phyloP scores from a whole-genome alignment of 495 filamentous ascomycete species.

The Astrothelium subdiscretum region DNA sequence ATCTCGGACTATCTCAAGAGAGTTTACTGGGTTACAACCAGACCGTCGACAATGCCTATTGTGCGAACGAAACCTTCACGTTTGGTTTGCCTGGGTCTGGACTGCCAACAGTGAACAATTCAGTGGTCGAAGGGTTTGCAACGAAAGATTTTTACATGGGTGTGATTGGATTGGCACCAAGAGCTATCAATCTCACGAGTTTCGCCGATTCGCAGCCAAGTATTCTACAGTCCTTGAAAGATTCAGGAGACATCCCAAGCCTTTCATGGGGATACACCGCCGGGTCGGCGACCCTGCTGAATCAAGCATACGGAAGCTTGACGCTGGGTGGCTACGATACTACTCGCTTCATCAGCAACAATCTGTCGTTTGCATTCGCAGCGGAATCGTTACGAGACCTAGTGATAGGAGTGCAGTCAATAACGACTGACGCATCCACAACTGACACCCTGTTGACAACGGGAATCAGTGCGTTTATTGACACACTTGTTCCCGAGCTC shows the following conservation, averaged over 20 bases:
- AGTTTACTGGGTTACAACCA: background rate
- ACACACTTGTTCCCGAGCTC: conserved; percentile 55
- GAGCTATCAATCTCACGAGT: conserved; percentile 23
- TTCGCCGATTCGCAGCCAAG: conserved; percentile 21
- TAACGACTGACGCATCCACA: background rate
- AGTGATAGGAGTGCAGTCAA: background rate
- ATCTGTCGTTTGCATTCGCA: conserved; percentile 1
- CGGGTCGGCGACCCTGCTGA: conserved; percentile 17
- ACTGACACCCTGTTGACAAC: background rate
- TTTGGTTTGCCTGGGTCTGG: conserved; percentile 18
- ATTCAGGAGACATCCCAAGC: conserved; percentile 16
- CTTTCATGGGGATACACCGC: conserved; percentile 27
- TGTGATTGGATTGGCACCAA: conserved; percentile 17
- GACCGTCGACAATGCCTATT: conserved; percentile 13
- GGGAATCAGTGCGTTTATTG: conserved; percentile 40
- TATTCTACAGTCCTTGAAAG: conserved; percentile 16
- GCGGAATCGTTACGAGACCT: background rate
- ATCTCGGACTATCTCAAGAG: conserved; percentile 11
- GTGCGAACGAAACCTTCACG: conserved; percentile 23
- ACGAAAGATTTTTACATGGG: conserved; percentile 28
- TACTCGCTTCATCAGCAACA: background rate
- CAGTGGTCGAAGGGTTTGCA: conserved; percentile 20
- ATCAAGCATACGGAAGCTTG: conserved; percentile 8
- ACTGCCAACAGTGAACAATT: conserved; percentile 10
- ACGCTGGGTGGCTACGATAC: conserved; percentile 13